Evolutionary conservation across 768 basidiomycete genomes (phyloP), one percentile per base, ranked within the genome.

Genomic region (Amanita molliuscula): DNA sequence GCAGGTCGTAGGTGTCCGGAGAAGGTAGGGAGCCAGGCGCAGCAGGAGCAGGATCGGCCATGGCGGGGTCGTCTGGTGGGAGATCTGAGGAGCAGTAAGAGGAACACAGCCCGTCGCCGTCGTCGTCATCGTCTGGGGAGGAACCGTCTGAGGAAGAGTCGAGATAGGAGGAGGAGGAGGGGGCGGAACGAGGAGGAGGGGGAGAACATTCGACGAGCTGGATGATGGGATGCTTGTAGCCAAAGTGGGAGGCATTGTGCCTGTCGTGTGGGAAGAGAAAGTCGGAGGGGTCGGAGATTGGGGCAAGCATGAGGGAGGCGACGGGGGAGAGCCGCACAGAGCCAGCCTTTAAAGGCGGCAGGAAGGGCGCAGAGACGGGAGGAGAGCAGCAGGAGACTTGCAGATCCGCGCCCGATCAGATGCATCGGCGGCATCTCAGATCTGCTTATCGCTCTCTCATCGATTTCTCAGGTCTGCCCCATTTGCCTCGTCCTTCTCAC

Each of bases 41-140:
- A 34, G 55, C 42, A 16, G 52, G 28, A 20, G 37, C 60, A 20
- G 62, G 64, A 18, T 66, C 63, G 23, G 50, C 49, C 25, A 61
- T 62, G 18, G 65, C 64, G 23, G 50, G 49, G 36, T 72, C 62
- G 21, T 72, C 67, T 31, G 63, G 66, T 10, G 71, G 64, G 47
- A 70, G 53, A 55, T 77, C 77, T 16, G 84, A 87, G 16, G 85
- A 88, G 70, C 84, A 87, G 55, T 86, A 88, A 0, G 82, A 85
- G 0, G 78, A 73, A 62, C 72, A 73, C 21, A 63, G 66, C n/a
- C 61, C 63, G 55, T 76, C 75, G n/a, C 65, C 51, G 60, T 65
- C 54, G 3, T 63, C 63, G 21, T 58, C 66, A 54, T 65, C 61
- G 1, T 68, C 63, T 18, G 54, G 62, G 9, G 63, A 63, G 6